Evolutionary conservation across 2,329 filamentous ascomycete species (phyloP).

Genomic region (Magnaporthiopsis rhizophila): DNA sequence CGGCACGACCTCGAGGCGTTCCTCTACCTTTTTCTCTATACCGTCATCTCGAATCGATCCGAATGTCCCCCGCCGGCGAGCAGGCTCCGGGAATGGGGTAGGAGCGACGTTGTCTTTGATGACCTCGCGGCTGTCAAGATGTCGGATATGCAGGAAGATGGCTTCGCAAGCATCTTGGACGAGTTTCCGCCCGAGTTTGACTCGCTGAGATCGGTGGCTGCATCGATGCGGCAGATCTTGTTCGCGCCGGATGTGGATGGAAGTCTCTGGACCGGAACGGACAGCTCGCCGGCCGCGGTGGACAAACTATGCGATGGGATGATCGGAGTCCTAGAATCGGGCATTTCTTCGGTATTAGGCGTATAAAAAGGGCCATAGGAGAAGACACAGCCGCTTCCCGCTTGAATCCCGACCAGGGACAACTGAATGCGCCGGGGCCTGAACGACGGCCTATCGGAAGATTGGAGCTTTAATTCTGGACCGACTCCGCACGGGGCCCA

Average conservation of each 20-base stretch:
- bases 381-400: too few species aligned
- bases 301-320: neutral
- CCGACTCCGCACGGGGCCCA: too few species aligned
- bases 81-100: neutral
- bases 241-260: neutral
- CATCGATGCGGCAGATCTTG: neutral
- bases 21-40: slow-evolving; percentile 7
- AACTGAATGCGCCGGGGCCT: too few species aligned
- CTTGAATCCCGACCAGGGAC: too few species aligned
- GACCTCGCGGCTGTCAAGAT: neutral
- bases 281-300: neutral
- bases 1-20: slow-evolving; percentile 14
- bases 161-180: neutral
- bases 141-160: neutral
- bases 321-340: neutral
- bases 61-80: neutral
- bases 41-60: neutral
- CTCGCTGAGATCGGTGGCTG: neutral
- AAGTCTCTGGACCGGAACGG: neutral
- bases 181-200: neutral
- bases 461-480: too few species aligned
- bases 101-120: neutral
- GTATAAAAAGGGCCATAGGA: neutral
- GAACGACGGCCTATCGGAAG: too few species aligned
- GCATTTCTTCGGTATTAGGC: neutral